Percentiles rank a stretch among this genome's conserved stretches.
phyloP scores from a whole-genome alignment of 257 asterid genomes.

The Phtheirospermum japonicum region DNA sequence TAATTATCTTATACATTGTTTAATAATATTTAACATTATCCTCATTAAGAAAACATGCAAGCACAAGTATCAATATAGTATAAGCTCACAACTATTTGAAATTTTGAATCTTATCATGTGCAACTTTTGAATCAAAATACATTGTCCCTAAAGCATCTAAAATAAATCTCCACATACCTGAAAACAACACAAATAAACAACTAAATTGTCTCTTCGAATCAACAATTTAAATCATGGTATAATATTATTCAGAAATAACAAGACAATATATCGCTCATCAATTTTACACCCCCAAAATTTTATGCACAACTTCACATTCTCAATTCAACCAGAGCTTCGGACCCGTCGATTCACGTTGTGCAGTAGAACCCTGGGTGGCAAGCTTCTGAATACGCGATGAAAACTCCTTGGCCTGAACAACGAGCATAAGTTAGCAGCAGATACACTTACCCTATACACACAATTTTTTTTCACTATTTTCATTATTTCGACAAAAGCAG shows the following conservation, averaged over 20 bases:
- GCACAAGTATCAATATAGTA: too few species aligned
- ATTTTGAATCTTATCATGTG: too few species aligned
- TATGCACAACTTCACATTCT: conserved; percentile 7
- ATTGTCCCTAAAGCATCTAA: not conserved
- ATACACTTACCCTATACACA: too few species aligned
- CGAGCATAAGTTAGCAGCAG: conserved; percentile 9
- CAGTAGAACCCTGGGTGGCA: conserved; percentile 62
- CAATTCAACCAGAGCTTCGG: conserved; percentile 63
- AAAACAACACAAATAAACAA: conserved; percentile 10
- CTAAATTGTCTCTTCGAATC: too few species aligned
- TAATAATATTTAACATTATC: too few species aligned
- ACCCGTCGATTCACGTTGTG: conserved; percentile 43
- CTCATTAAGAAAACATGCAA: too few species aligned
- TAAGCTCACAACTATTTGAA: too few species aligned
- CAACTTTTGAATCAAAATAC: too few species aligned
- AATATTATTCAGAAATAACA: not conserved
- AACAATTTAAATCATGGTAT: not conserved
- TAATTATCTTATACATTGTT: too few species aligned
- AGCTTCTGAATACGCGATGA: conserved; percentile 77
- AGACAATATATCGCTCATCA: not conserved
- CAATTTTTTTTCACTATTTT: too few species aligned
- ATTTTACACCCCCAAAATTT: not conserved
- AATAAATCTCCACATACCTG: conserved; percentile 1
- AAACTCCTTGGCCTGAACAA: conserved; percentile 69
- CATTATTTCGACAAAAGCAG: too few species aligned